Evolutionary conservation across 2,329 filamentous ascomycete genomes (phyloP).

Genomic region (Alternaria sp.): DNA sequence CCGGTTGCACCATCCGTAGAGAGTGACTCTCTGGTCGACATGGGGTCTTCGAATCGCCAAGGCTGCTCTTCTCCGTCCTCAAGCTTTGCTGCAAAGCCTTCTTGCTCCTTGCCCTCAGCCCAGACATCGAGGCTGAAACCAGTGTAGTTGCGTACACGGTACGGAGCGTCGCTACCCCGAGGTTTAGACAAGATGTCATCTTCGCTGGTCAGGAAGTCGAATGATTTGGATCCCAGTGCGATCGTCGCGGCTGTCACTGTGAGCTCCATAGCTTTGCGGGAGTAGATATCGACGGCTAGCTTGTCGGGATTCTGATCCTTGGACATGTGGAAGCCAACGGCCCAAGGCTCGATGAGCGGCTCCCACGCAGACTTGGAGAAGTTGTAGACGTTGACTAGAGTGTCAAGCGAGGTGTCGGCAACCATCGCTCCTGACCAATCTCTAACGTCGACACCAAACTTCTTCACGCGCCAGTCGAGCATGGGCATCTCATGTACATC

Average conservation of each 20-base stretch:
- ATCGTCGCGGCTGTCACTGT: constrained; percentile 94
- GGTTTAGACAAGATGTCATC: constrained; percentile 95
- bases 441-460: constrained; percentile 80
- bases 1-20: constrained; percentile 82
- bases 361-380: constrained; percentile 99
- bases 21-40: constrained; percentile 92
- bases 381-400: constrained; percentile 97
- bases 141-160: constrained; percentile 92
- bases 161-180: constrained; percentile 87
- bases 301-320: constrained; percentile 77
- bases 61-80: constrained; percentile 88
- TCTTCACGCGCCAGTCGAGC: constrained; percentile 90
- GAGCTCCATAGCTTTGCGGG: constrained; percentile 87
- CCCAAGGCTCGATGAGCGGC: constrained; percentile 94
- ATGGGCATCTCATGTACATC: constrained; percentile 95
- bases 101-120: constrained; percentile 70
- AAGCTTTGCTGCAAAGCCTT: constrained; percentile 75
- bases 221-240: constrained; percentile 88
- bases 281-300: constrained; percentile 83
- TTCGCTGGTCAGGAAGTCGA: constrained; percentile 84
- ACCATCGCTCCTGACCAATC: constrained; percentile 91
- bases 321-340: constrained; percentile 86
- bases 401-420: constrained; percentile 88
- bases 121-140: constrained; percentile 89
- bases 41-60: constrained; percentile 97